A percentile compares a stretch with the other conserved stretches of the same genome.
phyloP scores from a whole-genome alignment of 768 basidiomycete species.

The Hypholoma sublateritium region DNA sequence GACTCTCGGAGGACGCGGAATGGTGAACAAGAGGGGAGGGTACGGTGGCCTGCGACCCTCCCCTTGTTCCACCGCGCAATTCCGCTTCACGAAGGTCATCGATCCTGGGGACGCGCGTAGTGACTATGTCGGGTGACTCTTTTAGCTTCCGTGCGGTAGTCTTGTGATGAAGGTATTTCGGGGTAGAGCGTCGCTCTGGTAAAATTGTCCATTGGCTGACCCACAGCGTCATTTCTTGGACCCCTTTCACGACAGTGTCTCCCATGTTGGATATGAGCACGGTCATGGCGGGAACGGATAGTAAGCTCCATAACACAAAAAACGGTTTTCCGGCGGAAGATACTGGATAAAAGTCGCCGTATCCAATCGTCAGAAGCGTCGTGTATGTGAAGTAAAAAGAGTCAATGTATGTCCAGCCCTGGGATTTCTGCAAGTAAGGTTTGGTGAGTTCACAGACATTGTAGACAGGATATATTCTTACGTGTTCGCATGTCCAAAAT shows the following conservation, averaged over 20 bases:
- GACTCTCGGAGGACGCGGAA: neutral
- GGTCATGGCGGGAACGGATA: constrained; percentile 41
- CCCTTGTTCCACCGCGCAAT: no score
- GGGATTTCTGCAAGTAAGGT: constrained; percentile 16
- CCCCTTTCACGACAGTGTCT: constrained; percentile 42
- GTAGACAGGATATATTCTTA: constrained; percentile 6
- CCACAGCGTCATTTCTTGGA: constrained; percentile 32
- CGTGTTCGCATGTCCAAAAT: constrained; percentile 35
- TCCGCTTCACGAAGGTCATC: no score
- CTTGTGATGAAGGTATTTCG: neutral
- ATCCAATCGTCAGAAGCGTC: constrained; percentile 40
- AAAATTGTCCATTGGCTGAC: constrained; percentile 25
- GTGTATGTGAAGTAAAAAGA: constrained; percentile 40
- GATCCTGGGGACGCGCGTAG: no score
- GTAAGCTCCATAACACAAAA: constrained; percentile 41
- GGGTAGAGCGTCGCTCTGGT: constrained; percentile 20
- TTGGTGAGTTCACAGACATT: neutral
- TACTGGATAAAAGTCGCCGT: constrained; percentile 37
- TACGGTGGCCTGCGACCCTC: no score
- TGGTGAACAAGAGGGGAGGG: no score
- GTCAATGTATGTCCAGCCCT: constrained; percentile 35
- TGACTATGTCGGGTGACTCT: no score
- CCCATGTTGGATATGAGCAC: constrained; percentile 48
- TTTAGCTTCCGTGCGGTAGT: no score
- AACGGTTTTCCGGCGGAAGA: constrained; percentile 38